Percentiles rank a stretch among this genome's conserved stretches.
phyloP scores from a whole-genome alignment of 805 yeast genomes.

The Wickerhamomyces alni region DNA sequence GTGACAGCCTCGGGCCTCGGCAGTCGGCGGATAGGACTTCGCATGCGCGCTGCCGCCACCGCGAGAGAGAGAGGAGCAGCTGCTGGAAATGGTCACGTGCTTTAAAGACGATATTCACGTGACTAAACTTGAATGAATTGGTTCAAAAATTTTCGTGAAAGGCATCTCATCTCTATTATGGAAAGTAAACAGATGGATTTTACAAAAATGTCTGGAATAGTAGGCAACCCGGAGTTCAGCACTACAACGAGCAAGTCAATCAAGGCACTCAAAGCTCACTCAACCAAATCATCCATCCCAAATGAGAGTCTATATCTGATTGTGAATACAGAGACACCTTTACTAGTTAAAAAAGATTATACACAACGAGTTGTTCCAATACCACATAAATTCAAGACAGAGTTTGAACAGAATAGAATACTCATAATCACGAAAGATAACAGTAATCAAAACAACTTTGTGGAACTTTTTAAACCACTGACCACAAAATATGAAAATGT shows the following conservation, averaged over 20 bases:
- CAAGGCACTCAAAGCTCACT: conserved; percentile 2
- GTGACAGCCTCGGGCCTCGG: no score
- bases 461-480: conserved; percentile 5
- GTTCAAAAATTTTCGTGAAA: no score
- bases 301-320: conserved; percentile 26
- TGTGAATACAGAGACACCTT: conserved; percentile 41
- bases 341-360: conserved; percentile 38
- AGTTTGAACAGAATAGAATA: not conserved
- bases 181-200: not conserved
- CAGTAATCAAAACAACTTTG: conserved; percentile 37
- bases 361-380: conserved; percentile 45
- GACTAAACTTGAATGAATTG: no score
- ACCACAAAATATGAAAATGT: conserved; percentile 12
- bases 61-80: no score
- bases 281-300: not conserved
- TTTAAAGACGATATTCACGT: no score
- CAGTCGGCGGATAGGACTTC: no score
- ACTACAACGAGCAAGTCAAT: conserved; percentile 3
- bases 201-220: not conserved
- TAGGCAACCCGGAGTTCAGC: conserved; percentile 1
- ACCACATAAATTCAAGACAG: not conserved
- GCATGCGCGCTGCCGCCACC: no score
- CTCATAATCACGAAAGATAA: conserved; percentile 3
- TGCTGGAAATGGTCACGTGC: no score
- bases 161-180: no score